Evolutionary conservation across 2,329 filamentous ascomycete genomes (phyloP).

Genomic region (Apiospora koreana): DNA sequence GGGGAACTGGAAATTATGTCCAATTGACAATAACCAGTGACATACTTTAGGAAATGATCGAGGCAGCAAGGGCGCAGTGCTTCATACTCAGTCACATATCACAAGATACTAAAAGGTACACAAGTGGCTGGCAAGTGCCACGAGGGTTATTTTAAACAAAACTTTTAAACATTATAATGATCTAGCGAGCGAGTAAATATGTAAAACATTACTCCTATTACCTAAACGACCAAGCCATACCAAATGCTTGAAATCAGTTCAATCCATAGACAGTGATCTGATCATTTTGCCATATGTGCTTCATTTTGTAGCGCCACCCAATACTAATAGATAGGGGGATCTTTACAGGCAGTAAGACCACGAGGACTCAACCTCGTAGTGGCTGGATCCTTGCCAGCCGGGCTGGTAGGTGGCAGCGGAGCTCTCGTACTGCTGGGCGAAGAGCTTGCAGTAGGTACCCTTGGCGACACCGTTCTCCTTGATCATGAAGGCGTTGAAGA

Average conservation of each 20-base stretch:
- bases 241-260: neutral
- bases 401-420: slow-evolving; percentile 8
- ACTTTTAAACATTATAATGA: neutral
- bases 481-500: slow-evolving; percentile 19
- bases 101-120: too few species aligned
- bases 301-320: neutral
- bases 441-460: slow-evolving; percentile 18
- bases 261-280: neutral
- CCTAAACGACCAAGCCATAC: neutral
- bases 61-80: too few species aligned
- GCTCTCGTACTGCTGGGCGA: slow-evolving; percentile 15
- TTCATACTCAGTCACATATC: too few species aligned
- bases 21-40: too few species aligned
- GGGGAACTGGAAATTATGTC: too few species aligned
- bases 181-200: neutral
- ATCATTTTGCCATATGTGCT: too few species aligned
- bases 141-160: too few species aligned
- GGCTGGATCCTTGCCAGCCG: slow-evolving; percentile 1
- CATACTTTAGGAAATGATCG: too few species aligned
- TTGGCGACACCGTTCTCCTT: slow-evolving; percentile 14
- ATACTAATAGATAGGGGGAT: neutral
- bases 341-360: slow-evolving; percentile 8
- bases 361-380: slow-evolving; percentile 13
- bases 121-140: too few species aligned
- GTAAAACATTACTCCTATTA: neutral